Conservation (phyloP, 2,329 filamentous ascomycete genomes). For the Paecilomyces variotii region DNA sequence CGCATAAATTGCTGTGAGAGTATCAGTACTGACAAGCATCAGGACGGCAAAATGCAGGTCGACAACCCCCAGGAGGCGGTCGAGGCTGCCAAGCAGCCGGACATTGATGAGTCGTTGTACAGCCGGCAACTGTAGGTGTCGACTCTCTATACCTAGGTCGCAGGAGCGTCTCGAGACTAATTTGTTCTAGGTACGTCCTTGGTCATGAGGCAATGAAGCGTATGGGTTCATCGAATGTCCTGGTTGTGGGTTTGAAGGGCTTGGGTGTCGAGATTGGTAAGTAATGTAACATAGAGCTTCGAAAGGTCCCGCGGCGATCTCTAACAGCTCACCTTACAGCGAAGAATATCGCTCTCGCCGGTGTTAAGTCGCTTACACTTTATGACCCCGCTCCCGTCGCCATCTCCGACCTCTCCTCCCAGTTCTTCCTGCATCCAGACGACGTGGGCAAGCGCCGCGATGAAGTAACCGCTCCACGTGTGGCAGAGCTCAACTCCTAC, state of each 20-base stretch:
- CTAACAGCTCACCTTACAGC: slow-evolving; percentile 39
- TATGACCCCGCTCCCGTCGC: slow-evolving; percentile 79
- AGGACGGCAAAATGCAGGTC: slow-evolving; percentile 55
- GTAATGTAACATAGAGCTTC: slow-evolving; percentile 14
- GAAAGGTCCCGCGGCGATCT: neutral
- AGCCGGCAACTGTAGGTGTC: slow-evolving; percentile 51
- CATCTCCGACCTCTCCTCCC: slow-evolving; percentile 85
- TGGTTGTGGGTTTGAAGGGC: slow-evolving; percentile 85
- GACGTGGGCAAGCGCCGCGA: slow-evolving; percentile 92
- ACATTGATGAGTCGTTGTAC: slow-evolving; percentile 62
- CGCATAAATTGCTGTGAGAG: slow-evolving; percentile 1
- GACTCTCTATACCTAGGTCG: neutral
- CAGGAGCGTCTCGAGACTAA: slow-evolving; percentile 7
- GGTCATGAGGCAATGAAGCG: slow-evolving; percentile 92
- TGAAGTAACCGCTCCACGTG: slow-evolving; percentile 73
- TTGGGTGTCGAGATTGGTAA: slow-evolving; percentile 82
- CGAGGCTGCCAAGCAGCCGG: slow-evolving; percentile 55
- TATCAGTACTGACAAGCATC: slow-evolving; percentile 4
- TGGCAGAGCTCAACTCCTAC: slow-evolving; percentile 93
- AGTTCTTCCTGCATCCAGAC: slow-evolving; percentile 85
- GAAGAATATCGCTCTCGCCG: slow-evolving; percentile 96
- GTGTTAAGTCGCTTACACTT: slow-evolving; percentile 92
- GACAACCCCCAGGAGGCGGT: slow-evolving; percentile 51
- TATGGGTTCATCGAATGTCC: slow-evolving; percentile 92
- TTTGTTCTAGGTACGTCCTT: slow-evolving; percentile 50